Conservation (phyloP, 305 asterid species). For the Stenogyne calaminthoides region DNA sequence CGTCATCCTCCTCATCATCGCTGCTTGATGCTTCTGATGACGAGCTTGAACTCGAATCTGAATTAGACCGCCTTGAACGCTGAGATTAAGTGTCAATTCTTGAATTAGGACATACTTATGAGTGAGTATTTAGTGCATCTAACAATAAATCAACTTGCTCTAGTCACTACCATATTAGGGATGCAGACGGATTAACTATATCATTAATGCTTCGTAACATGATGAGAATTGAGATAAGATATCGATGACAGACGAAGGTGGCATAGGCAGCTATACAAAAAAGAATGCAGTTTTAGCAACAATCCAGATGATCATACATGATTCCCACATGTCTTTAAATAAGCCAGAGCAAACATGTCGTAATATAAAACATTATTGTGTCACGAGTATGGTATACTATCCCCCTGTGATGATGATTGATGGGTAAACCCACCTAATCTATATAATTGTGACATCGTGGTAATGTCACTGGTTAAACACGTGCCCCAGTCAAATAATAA, state of each 20-base stretch:
- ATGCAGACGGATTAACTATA: background rate
- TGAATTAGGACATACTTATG: background rate
- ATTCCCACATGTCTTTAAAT: background rate
- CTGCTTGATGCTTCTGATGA: conserved; percentile 75
- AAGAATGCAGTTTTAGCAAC: background rate
- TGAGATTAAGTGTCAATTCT: background rate
- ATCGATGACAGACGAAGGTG: background rate
- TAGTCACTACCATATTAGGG: background rate
- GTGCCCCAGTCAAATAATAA: too few species aligned
- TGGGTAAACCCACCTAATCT: background rate
- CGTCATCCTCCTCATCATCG: conserved; percentile 77
- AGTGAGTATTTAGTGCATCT: background rate
- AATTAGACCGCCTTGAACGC: conserved; percentile 34
- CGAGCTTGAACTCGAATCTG: conserved; percentile 38
- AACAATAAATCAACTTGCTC: background rate
- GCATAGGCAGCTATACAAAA: background rate
- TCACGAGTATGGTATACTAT: too few species aligned
- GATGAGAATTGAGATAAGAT: background rate
- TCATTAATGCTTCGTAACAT: background rate
- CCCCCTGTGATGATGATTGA: background rate
- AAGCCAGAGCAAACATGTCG: background rate
- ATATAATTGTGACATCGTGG: too few species aligned
- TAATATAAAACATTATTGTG: background rate
- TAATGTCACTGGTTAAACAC: too few species aligned
- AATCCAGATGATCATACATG: background rate